Evolutionary conservation across 768 basidiomycete genomes (phyloP).

Genomic region (Tephrocybe sp.): DNA sequence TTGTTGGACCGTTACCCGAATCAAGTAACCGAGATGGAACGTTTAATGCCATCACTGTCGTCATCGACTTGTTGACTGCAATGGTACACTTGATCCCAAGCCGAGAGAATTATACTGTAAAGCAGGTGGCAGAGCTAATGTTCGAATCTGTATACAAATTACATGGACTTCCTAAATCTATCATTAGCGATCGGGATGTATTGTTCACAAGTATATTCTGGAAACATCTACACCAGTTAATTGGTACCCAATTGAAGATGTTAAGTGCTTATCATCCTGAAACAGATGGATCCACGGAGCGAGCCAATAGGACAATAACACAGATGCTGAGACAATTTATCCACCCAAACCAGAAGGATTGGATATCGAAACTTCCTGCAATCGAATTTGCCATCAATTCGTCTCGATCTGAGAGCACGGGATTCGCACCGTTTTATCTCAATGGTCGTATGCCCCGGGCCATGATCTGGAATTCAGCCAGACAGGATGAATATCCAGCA

Average conservation of each 20-base stretch:
- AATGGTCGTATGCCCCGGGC: constrained; percentile 4
- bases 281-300: background rate
- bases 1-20: constrained; percentile 24
- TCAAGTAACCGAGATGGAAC: constrained; percentile 7
- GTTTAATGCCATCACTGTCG: background rate
- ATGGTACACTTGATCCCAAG: background rate
- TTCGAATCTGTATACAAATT: background rate
- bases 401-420: background rate
- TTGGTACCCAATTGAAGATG: constrained; percentile 23
- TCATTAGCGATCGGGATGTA: constrained; percentile 11
- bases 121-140: background rate
- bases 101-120: background rate
- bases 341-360: background rate
- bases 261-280: constrained; percentile 16
- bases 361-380: background rate
- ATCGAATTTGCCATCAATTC: background rate
- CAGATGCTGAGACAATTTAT: constrained; percentile 29
- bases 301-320: constrained; percentile 14
- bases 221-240: constrained; percentile 25
- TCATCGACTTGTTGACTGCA: background rate
- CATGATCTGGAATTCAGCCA: constrained; percentile 16
- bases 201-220: constrained; percentile 33
- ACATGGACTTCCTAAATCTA: constrained; percentile 6
- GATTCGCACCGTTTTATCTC: background rate
- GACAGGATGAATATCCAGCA: background rate